Conservation (phyloP, 257 asterid species). For the Lavandula angustifolia region DNA sequence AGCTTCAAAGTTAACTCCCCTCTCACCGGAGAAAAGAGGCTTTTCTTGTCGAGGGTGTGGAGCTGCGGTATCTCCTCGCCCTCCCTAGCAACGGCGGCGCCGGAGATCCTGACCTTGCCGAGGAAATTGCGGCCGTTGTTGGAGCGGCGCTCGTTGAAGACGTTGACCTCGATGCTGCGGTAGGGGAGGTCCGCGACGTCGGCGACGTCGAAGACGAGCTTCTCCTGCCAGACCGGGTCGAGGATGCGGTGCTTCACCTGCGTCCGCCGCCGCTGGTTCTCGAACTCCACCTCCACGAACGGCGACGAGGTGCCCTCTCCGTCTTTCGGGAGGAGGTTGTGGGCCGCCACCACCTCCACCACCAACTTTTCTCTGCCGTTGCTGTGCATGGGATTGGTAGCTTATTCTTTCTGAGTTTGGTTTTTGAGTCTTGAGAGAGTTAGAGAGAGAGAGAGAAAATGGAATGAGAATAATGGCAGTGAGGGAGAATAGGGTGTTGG, state of each 20-base stretch:
- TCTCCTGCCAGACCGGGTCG: slow-evolving; percentile 86
- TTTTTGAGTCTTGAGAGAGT: neutral
- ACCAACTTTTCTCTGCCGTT: slow-evolving; percentile 71
- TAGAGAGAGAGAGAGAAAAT: neutral
- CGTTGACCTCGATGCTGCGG: slow-evolving; percentile 72
- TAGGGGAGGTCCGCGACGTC: slow-evolving; percentile 82
- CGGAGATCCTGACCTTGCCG: slow-evolving; percentile 75
- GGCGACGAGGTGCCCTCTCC: slow-evolving; percentile 94
- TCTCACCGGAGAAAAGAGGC: slow-evolving; percentile 79
- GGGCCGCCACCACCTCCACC: slow-evolving; percentile 89
- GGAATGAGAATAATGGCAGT: slow-evolving; percentile 30
- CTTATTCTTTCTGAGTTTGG: too few species aligned
- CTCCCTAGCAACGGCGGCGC: slow-evolving; percentile 54
- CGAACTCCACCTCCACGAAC: slow-evolving; percentile 84
- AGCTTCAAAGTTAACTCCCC: slow-evolving; percentile 80
- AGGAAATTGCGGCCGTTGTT: slow-evolving; percentile 67
- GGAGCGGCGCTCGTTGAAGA: slow-evolving; percentile 75
- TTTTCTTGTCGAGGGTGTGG: slow-evolving; percentile 69
- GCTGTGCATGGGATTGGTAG: slow-evolving; percentile 42
- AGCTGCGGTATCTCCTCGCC: slow-evolving; percentile 67
- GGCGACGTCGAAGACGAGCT: slow-evolving; percentile 68
- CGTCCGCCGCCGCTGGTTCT: slow-evolving; percentile 57
- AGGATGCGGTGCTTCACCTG: slow-evolving; percentile 73
- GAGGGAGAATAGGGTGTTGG: slow-evolving; percentile 33
- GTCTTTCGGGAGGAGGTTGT: slow-evolving; percentile 92